phyloP scores from a whole-genome alignment of 139 green algal species.

The Chlorella sp. region DNA sequence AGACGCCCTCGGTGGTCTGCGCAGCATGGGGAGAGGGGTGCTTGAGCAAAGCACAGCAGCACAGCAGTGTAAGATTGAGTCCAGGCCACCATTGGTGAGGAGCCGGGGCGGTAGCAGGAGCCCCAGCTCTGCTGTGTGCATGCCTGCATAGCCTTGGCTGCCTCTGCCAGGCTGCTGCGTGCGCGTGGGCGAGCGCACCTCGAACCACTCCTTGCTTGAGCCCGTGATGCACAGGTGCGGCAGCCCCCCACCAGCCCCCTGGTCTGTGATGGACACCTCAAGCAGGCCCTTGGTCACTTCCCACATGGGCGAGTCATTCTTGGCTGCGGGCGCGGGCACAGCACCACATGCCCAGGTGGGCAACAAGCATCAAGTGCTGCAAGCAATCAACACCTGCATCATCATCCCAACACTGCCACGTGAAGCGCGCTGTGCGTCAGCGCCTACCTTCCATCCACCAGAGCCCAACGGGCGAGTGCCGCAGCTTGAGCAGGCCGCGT shows the following conservation, averaged over 20 bases:
- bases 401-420: too few species aligned
- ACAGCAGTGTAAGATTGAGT: neutral
- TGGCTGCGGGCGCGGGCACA: neutral
- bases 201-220: neutral
- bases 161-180: neutral
- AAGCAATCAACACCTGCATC: too few species aligned
- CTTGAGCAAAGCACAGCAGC: neutral
- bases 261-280: neutral
- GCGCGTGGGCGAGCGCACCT: neutral
- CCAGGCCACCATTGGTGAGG: too few species aligned
- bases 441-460: neutral
- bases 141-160: too few species aligned
- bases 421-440: too few species aligned
- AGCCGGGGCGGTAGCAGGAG: neutral
- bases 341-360: too few species aligned
- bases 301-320: neutral
- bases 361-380: too few species aligned
- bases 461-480: neutral
- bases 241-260: neutral
- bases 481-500: neutral
- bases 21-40: too few species aligned
- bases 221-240: neutral
- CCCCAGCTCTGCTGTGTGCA: neutral
- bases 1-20: neutral
- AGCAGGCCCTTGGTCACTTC: neutral